A percentile compares a stretch with the other conserved stretches of the same genome.
phyloP scores from a whole-genome alignment of 345 rosid species.

The Citrus trifoliata region DNA sequence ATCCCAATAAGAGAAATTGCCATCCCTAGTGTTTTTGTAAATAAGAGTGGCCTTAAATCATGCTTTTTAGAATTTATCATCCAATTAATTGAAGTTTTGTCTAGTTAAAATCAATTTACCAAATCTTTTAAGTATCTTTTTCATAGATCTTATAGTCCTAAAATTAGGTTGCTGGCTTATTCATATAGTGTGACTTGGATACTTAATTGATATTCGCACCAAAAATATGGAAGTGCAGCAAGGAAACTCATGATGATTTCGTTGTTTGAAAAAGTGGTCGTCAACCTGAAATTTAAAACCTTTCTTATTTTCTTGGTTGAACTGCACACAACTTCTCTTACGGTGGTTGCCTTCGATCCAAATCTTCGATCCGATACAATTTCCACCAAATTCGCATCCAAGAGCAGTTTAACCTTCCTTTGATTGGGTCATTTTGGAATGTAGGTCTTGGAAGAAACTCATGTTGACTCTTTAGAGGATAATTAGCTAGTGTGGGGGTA shows the following conservation, averaged over 20 bases:
- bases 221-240: too few relatives aligned
- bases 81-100: not conserved
- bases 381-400: conserved; percentile 4
- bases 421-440: conserved; percentile 18
- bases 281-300: not conserved
- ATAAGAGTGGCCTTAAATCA: not conserved
- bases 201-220: not conserved
- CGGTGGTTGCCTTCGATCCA: not conserved
- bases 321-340: not conserved
- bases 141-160: not conserved
- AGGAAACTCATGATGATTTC: not conserved
- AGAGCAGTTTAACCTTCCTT: conserved; percentile 34
- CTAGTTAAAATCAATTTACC: not conserved
- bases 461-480: conserved; percentile 14
- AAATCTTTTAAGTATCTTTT: not conserved
- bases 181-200: not conserved
- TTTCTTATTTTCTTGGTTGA: not conserved
- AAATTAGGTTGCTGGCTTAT: conserved; percentile 9
- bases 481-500: not conserved
- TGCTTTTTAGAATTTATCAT: not conserved
- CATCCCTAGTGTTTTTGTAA: too few relatives aligned
- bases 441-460: conserved; percentile 24
- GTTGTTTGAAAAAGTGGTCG: not conserved
- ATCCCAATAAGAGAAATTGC: too few relatives aligned
- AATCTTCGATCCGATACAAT: not conserved